These are phyloP conservation scores for Acanthamoeba sp. DNA, from an alignment of 208 protist genomes.

Conservation along the genomic window DNA sequence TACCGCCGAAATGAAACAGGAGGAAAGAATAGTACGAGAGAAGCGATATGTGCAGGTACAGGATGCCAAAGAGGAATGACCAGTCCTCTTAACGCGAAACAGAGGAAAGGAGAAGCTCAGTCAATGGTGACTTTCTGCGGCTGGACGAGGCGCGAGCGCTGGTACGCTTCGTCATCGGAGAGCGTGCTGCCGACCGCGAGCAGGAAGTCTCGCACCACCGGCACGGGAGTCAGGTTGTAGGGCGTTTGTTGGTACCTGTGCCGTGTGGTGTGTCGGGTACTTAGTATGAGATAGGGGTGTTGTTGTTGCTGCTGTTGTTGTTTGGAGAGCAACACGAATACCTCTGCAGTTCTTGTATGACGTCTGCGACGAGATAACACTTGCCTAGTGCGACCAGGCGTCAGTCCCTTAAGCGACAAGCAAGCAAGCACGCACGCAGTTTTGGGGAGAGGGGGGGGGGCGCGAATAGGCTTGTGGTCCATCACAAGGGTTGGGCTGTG, in stretches of 20 bases:
- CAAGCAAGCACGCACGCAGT: neutral
- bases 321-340: neutral
- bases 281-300: too few species aligned
- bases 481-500: neutral
- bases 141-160: slow-evolving; percentile 52
- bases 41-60: too few species aligned
- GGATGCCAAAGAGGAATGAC: too few species aligned
- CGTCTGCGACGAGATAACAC: slow-evolving; percentile 73
- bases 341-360: slow-evolving; percentile 73
- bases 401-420: neutral
- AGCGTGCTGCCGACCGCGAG: slow-evolving; percentile 20
- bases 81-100: too few species aligned
- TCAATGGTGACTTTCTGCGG: slow-evolving; percentile 64
- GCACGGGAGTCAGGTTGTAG: slow-evolving; percentile 69
- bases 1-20: too few species aligned
- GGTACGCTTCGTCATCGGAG: slow-evolving; percentile 66
- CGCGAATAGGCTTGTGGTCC: neutral
- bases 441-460: too few species aligned
- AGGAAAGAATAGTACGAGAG: too few species aligned
- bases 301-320: neutral
- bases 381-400: too few species aligned
- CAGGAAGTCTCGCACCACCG: slow-evolving; percentile 48
- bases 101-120: neutral
- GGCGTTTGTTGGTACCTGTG: slow-evolving; percentile 67
- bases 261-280: neutral